Evolutionary conservation across 768 basidiomycete genomes (phyloP), one percentile per base, ranked within the genome.

Genomic region (Astraeus odoratus): DNA sequence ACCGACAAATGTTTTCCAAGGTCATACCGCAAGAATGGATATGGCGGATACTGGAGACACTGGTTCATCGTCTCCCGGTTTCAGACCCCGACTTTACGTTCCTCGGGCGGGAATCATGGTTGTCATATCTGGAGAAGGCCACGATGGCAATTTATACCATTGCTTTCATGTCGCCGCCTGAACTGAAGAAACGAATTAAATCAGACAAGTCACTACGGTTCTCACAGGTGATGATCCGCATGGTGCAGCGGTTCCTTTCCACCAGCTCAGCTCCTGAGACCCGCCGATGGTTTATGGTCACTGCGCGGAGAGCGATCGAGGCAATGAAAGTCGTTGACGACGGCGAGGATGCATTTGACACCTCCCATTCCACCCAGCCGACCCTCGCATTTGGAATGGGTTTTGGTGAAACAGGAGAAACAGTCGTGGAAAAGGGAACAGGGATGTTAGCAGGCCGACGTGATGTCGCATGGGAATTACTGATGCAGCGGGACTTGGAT

Each of bases 101-200:
- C 50, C 65, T 79, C 53, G 64, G 68, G 43, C 71, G 78, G 51
- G 83, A 88, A 57, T 57, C 67, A 18, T 91, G 87, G 81, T 61
- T 93, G 36, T 78, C 80, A 33, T 86, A 89, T 61, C 65, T 88
- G 50, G 88, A 94, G 69, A 86, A 86, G 53, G 67, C 74, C 42
- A 71, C 86, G 37, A 78, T 93, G 72, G 76, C 78, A n/a, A 75
- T 96, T 33, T 97, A 96, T 67, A 83, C 83, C 29, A 68, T 97
- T 51, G 78, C 83, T 19, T 97, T 92, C 71, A 69, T 94, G 44
- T 79, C 91, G 3, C 76, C 91, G 2, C 81, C 83, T 3, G 71
- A 76, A 22, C 58, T 94, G 50, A 92, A 94, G 67, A 69, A 73
- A 43, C 75, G 67, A 50, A 73, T 92, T 52, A 86, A 87, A 54